These are phyloP conservation scores for Penicillium lividum DNA, from an alignment of 495 filamentous ascomycete species.

Conservation along the genomic window DNA sequence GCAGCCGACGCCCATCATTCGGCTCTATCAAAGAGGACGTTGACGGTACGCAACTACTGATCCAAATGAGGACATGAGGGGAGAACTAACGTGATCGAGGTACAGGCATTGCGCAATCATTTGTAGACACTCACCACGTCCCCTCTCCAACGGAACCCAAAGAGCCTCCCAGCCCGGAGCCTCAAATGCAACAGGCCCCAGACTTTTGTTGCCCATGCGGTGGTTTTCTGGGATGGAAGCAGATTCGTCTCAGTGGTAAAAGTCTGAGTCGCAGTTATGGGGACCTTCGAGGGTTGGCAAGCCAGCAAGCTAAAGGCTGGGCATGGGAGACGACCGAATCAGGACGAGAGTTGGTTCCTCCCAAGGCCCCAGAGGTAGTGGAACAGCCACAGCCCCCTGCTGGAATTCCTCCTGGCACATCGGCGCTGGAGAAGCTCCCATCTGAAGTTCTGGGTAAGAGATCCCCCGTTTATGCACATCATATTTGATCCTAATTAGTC, in stretches of 20 bases:
- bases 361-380: slow-evolving; percentile 31
- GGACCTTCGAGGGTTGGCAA: slow-evolving; percentile 59
- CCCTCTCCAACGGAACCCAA: slow-evolving; percentile 43
- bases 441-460: slow-evolving; percentile 71
- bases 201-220: slow-evolving; percentile 72
- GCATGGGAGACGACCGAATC: slow-evolving; percentile 50
- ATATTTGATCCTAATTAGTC: slow-evolving; percentile 17
- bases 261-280: slow-evolving; percentile 72
- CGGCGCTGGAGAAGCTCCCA: slow-evolving; percentile 66
- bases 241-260: slow-evolving; percentile 64
- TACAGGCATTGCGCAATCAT: slow-evolving; percentile 66
- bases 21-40: slow-evolving; percentile 51
- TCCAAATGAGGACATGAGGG: neutral
- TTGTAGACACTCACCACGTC: slow-evolving; percentile 64
- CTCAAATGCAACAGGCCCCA: slow-evolving; percentile 46
- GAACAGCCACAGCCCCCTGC: slow-evolving; percentile 24
- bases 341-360: slow-evolving; percentile 23
- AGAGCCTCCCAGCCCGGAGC: slow-evolving; percentile 43
- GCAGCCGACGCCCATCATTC: slow-evolving; percentile 43
- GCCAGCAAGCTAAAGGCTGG: slow-evolving; percentile 52
- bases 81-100: slow-evolving; percentile 12
- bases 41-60: slow-evolving; percentile 30
- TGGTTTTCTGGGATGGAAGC: slow-evolving; percentile 71
- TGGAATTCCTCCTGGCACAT: slow-evolving; percentile 33
- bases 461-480: neutral